These are phyloP conservation scores for Solanum tacnaense DNA, from an alignment of 257 asterid genomes.

Conservation along the genomic window DNA sequence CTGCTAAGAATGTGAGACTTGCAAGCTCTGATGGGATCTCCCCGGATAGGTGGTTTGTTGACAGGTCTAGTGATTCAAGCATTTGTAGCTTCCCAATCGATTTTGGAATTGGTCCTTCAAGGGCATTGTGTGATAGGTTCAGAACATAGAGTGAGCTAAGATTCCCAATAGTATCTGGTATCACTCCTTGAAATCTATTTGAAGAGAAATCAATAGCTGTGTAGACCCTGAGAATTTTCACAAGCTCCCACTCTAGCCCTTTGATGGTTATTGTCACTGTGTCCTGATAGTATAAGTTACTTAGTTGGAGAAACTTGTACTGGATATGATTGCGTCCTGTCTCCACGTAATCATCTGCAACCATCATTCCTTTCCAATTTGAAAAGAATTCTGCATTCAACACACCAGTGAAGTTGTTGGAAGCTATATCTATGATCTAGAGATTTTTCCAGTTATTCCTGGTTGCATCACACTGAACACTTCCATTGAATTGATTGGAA, in stretches of 20 bases:
- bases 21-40: slow-evolving; percentile 34
- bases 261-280: slow-evolving; percentile 42
- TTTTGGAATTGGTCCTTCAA: slow-evolving; percentile 25
- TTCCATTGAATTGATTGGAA: slow-evolving; percentile 15
- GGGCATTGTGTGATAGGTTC: slow-evolving; percentile 29
- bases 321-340: slow-evolving; percentile 5
- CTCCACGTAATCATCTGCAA: background rate
- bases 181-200: slow-evolving; percentile 8
- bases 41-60: slow-evolving; percentile 28
- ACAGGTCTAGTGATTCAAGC: slow-evolving; percentile 32
- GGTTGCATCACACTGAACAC: slow-evolving; percentile 7
- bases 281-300: slow-evolving; percentile 35
- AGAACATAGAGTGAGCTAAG: slow-evolving; percentile 23
- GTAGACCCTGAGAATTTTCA: slow-evolving; percentile 34
- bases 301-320: background rate
- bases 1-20: slow-evolving; percentile 30
- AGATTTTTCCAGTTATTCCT: slow-evolving; percentile 11
- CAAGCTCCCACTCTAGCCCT: slow-evolving; percentile 44
- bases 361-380: slow-evolving; percentile 19
- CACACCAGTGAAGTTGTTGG: too few species aligned
- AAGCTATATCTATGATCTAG: slow-evolving; percentile 27
- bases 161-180: slow-evolving; percentile 22
- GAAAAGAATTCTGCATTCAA: background rate
- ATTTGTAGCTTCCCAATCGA: slow-evolving; percentile 7
- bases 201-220: slow-evolving; percentile 15